Base-by-base conservation (phyloP, 305 asterid species). In the Euphrasia arctica region DNA sequence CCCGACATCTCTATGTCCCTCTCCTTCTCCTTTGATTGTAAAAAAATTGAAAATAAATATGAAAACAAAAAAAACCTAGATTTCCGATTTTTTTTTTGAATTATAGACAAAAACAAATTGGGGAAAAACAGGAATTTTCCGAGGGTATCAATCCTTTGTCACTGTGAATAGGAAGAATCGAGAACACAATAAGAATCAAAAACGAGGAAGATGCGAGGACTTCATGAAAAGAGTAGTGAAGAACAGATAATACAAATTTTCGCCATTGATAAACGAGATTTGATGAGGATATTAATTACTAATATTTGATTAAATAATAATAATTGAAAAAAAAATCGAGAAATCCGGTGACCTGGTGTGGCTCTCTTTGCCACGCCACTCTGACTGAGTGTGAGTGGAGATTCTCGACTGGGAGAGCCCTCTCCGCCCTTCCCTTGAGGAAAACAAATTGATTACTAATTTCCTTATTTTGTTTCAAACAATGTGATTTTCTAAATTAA, bases 1-100 rank as follows among this genome's bases (percentile, higher is more conserved):
- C 90, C 83, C 67, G 89, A 82, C 88, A 82, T 82, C 32, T 67
- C 70, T 62, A 4, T 45, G 28, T 62, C 58, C 73, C 66, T 64
- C 36, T 15, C 62, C 6, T n/a, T 56, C 18, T 13, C 60, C 66
- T 41, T 14, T 65, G 49, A 55, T 54, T 55, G 13, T 18, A 18
- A 18, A 18, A 18, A 18, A 18, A 18, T 18, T 18, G 22, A 18
- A 18, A 18, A 18, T 18, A 18, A 18, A 18, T 18, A 18, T 18
- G 22, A 18, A 18, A 18, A 18, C 22, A 18, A 18, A 18, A 18
- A 18, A 18, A 18, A 18, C 22, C 22, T 18, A 18, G 22, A 18
- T 18, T 18, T 18, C 22, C 22, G 22, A 18, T 18, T 18, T 18
- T 18, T n/a, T 18, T 18, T 18, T 18, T 31, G 34, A 31, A 31